Conservation (phyloP, 768 basidiomycete species). For the Hysterangium stoloniferum region DNA sequence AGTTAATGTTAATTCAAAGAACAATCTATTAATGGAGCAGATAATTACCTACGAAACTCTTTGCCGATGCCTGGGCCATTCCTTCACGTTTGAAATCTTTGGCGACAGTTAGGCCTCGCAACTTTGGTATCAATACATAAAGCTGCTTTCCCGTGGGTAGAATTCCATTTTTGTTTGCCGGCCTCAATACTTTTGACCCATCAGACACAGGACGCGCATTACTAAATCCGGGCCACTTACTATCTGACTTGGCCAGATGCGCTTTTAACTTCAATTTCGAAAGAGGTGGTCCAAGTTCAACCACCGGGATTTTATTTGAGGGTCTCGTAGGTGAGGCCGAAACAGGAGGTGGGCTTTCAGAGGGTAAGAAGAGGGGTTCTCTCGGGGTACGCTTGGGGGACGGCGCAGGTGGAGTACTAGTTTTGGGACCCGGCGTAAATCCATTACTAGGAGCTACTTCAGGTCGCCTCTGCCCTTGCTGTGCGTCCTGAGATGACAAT, state of each 20-base stretch:
- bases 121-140: too few species aligned
- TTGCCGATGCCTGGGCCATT: too few species aligned
- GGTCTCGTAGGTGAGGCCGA: background rate
- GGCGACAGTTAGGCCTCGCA: too few species aligned
- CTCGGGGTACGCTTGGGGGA: background rate
- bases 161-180: too few species aligned
- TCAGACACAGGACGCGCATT: too few species aligned
- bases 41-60: too few species aligned
- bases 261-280: background rate
- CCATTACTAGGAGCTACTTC: background rate
- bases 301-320: background rate
- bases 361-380: constrained; percentile 6
- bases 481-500: background rate
- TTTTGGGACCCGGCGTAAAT: background rate
- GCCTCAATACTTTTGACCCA: too few species aligned
- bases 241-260: background rate
- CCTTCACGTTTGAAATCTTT: too few species aligned
- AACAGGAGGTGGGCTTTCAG: constrained; percentile 4
- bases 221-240: background rate
- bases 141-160: too few species aligned
- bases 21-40: too few species aligned
- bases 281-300: background rate
- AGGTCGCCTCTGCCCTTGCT: background rate
- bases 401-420: background rate
- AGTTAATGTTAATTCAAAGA: background rate